Percentiles rank a stretch among this genome's conserved stretches.
phyloP scores from a whole-genome alignment of 78 protist genomes.

The Creolimax fragrantissima region DNA sequence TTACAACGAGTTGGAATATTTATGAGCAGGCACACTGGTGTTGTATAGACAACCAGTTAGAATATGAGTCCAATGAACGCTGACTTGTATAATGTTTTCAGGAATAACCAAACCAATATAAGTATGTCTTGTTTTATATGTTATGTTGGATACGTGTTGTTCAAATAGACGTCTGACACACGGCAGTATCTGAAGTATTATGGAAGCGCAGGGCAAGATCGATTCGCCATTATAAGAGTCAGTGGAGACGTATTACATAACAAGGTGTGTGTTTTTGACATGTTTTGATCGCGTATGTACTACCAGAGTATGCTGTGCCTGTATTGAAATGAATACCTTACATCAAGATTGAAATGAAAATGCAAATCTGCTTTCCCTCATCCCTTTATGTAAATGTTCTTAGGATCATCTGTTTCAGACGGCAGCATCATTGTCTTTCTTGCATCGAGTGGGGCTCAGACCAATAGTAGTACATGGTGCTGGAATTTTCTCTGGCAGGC shows the following conservation, averaged over 20 bases:
- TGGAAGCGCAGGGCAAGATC: background rate
- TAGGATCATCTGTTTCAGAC: background rate
- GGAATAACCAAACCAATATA: background rate
- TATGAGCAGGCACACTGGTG: background rate
- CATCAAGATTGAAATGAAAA: no score
- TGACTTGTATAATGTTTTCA: no score
- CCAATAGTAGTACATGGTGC: slow-evolving; percentile 5
- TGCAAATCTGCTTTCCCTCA: no score
- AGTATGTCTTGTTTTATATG: background rate
- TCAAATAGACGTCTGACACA: background rate
- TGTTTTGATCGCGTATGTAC: no score
- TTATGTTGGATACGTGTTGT: background rate
- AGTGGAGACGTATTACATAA: background rate
- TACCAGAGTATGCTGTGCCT: no score
- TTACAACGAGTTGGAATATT: background rate
- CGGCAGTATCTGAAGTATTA: slow-evolving; percentile 4
- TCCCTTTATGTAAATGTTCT: no score
- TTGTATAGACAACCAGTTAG: background rate
- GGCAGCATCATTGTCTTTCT: background rate
- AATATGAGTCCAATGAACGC: background rate
- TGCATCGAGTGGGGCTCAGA: background rate
- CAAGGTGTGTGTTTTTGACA: background rate
- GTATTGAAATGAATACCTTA: no score
- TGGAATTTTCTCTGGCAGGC: background rate
- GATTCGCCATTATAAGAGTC: background rate